phyloP scores from a whole-genome alignment of 768 basidiomycete species.

The Podaxis rugospora region DNA sequence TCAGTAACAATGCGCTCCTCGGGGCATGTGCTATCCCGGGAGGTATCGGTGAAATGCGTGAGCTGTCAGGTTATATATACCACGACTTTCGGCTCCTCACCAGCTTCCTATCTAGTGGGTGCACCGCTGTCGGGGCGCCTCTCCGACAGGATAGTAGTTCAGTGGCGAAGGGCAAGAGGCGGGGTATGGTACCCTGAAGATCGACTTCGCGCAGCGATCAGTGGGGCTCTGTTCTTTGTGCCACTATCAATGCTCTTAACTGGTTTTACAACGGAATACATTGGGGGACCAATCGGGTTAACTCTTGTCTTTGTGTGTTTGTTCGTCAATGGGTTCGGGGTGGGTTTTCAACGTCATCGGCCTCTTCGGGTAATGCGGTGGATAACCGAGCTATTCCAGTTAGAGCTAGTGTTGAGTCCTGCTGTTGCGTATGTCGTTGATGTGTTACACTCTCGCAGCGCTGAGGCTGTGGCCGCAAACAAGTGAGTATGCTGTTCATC shows the following conservation, averaged over 20 bases:
- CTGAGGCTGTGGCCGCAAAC: conserved; percentile 49
- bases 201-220: conserved; percentile 47
- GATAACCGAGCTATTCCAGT: conserved; percentile 24
- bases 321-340: conserved; percentile 59
- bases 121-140: conserved; percentile 55
- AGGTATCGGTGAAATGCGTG: conserved; percentile 59
- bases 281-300: conserved; percentile 47
- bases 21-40: conserved; percentile 58
- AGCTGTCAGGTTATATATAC: conserved; percentile 18
- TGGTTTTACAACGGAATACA: conserved; percentile 46
- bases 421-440: conserved; percentile 49
- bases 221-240: conserved; percentile 42
- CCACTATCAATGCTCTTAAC: conserved; percentile 48
- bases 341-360: conserved; percentile 23
- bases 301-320: conserved; percentile 48
- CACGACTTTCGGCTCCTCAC: background rate
- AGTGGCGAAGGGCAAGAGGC: conserved; percentile 40
- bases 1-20: conserved; percentile 52
- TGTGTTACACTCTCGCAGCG: conserved; percentile 47
- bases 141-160: conserved; percentile 50
- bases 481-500: conserved; percentile 30
- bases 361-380: background rate
- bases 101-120: conserved; percentile 41
- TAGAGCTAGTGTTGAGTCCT: conserved; percentile 49
- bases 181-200: conserved; percentile 63